Percentiles rank a stretch among this genome's conserved stretches.
phyloP scores from a whole-genome alignment of 2,329 filamentous ascomycete genomes.

The Aspergillus sp. region DNA sequence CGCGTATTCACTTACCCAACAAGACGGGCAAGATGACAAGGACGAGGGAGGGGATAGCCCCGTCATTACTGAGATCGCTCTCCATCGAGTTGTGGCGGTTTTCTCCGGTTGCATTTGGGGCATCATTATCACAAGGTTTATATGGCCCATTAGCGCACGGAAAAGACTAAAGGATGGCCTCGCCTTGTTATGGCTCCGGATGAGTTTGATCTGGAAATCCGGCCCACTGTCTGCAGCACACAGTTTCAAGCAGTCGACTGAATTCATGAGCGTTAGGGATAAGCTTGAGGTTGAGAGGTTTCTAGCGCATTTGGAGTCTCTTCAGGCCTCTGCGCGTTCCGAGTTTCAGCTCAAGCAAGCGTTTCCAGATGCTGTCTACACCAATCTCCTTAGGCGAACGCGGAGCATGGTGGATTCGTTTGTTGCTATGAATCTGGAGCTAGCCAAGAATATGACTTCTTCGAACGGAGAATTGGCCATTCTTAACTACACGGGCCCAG shows the following conservation, averaged over 20 bases:
- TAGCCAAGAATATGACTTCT: conserved; percentile 73
- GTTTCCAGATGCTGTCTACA: conserved; percentile 74
- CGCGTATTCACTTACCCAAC: conserved; percentile 82
- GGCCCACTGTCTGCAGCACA: conserved; percentile 78
- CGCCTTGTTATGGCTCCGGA: conserved; percentile 86
- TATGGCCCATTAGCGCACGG: conserved; percentile 92
- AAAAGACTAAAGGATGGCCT: conserved; percentile 86
- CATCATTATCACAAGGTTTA: conserved; percentile 79
- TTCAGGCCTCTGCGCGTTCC: conserved; percentile 70
- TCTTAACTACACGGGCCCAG: conserved; percentile 72
- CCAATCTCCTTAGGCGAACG: conserved; percentile 74
- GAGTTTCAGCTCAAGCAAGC: conserved; percentile 89
- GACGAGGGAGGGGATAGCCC: conserved; percentile 85
- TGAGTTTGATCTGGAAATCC: conserved; percentile 94
- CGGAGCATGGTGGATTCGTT: conserved; percentile 87
- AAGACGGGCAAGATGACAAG: conserved; percentile 75
- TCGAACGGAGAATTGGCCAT: conserved; percentile 80
- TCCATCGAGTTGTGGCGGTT: conserved; percentile 84
- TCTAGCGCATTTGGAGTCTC: conserved; percentile 67
- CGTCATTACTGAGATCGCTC: conserved; percentile 81
- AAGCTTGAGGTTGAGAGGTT: conserved; percentile 85
- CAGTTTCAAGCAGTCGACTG: conserved; percentile 55
- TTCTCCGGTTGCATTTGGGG: conserved; percentile 88
- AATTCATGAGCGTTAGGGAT: conserved; percentile 85
- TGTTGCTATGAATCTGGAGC: conserved; percentile 92